These are phyloP conservation scores for Pichia membranifaciens DNA, from an alignment of 805 yeast species.

Conservation along the genomic window DNA sequence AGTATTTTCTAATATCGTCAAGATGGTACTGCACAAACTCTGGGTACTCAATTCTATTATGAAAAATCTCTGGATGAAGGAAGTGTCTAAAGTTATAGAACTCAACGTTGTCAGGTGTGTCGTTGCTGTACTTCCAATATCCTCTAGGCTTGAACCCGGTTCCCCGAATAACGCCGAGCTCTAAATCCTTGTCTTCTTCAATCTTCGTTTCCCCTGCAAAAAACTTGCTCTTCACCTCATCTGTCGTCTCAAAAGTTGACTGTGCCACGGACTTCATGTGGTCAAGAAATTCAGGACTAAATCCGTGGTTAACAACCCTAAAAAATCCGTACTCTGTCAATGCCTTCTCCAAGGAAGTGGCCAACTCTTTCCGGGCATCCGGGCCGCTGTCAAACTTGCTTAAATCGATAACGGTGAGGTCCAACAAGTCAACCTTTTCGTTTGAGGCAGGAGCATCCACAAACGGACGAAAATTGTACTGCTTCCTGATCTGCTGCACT, in stretches of 20 bases:
- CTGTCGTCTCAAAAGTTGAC: constrained; percentile 35
- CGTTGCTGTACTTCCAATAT: constrained; percentile 42
- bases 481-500: constrained; percentile 14
- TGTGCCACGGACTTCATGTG: constrained; percentile 37
- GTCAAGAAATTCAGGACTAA: constrained; percentile 28
- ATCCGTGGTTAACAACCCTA: constrained; percentile 37
- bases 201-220: constrained; percentile 32
- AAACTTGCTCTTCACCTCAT: constrained; percentile 33
- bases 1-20: constrained; percentile 36
- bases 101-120: constrained; percentile 38
- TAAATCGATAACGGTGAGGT: constrained; percentile 34
- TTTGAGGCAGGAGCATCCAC: constrained; percentile 24
- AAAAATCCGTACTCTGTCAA: constrained; percentile 41
- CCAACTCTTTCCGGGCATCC: constrained; percentile 29
- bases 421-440: constrained; percentile 17
- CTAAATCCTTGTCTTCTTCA: constrained; percentile 24
- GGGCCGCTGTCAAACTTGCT: constrained; percentile 32
- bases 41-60: constrained; percentile 32
- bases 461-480: constrained; percentile 31
- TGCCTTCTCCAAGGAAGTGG: constrained; percentile 34
- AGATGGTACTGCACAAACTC: constrained; percentile 36
- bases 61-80: constrained; percentile 31
- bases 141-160: constrained; percentile 44
- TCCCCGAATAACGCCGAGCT: constrained; percentile 42
- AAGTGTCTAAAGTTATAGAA: constrained; percentile 40